Evolutionary conservation across 768 basidiomycete genomes (phyloP), one percentile per base, ranked within the genome.

Genomic region (Mycena galopus): DNA sequence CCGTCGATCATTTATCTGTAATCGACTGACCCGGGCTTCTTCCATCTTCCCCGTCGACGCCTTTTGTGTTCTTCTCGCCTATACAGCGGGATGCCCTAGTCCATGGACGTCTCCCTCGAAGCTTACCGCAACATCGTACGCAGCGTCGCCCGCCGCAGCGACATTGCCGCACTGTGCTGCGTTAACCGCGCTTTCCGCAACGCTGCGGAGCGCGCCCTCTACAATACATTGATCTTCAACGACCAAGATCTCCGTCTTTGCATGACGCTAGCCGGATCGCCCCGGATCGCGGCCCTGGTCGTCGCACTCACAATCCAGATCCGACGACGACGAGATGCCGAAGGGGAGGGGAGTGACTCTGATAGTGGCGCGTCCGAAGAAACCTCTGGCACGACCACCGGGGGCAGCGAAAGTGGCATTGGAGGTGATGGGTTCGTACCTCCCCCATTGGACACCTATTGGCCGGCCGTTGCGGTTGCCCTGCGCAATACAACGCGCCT

Each of bases 71-170:
- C 37, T 42, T 60, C 25, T 39, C 2, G 30, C 12, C 5, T 17
- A 17, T 11, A 11, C 27, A 70, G 69, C 69, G 32, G 56, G 47
- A 71, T 71, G 69, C 61, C 51, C 32, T 72, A 62, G 61, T 33
- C 72, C 72, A 91, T 91, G 92, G 88, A 88, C 77, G 78, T 90
- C 72, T 88, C 91, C 71, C 81, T 85, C 80, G 90, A 91, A 84
- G 85, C 84, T 62, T 90, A 88, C 82, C 86, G 85, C 81, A 85
- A 85, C 77, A 88, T 93, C 77, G 88, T 88, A 51, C 85, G 85
- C 76, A 77, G 87, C 80, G 84, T 90, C 73, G 84, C 79, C 65
- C 88, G 80, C 75, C 88, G 86, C 59, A 77, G 83, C 75, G 91
- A 92, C 78, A 83, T 93, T 66, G 87, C 86, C 70, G 75, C 83